Base-by-base conservation (phyloP, 805 yeast genomes). In the Diddensiella santjacobensis region DNA sequence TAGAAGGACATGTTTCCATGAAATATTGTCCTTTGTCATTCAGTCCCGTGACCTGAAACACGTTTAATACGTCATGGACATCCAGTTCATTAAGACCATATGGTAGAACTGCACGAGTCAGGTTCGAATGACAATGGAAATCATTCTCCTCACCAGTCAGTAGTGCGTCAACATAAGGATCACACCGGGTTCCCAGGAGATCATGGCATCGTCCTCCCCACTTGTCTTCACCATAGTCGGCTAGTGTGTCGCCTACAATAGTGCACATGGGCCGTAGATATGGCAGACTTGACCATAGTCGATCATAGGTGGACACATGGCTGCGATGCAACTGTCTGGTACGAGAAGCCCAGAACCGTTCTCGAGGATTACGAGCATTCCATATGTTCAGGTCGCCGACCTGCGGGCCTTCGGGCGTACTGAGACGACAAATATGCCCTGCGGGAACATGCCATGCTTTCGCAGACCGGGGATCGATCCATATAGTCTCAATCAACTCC, bases 1-100 rank as follows among this genome's bases (percentile, higher is more conserved):
- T 67, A 2, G 86, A 81, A 1, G 87, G 87, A 53, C 82, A 79
- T 1, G 86, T 75, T 59, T 80, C 85, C 86, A 80, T 81, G 61
- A 78, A 81, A 61, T 81, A 81, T 60, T 79, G 83, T 60, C 81
- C 86, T 54, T 78, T 67, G 52, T 79, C 82, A 54, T 79, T 79
- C 54, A 80, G 70, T 0, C 87, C 87, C 0, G 86, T 81, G 51
- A 81, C 79, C 62, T 81, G 87, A 66, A 81, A 81, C 30, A 81
- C 84, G 63, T 81, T 81, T 57, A 81, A 67, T 4, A 81, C 86
- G 56, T 81, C 86, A 58, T 81, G 87, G 31, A 81, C 83, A 56
- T 81, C 85, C 50, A 71, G 76, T 60, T 81, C 87, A 18, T 79
- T 77, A 58, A 81, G 73, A 1, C 85, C 86, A 53, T 69, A 68